phyloP scores from a whole-genome alignment of 208 protist genomes.

The Crithidia fasciculata region DNA sequence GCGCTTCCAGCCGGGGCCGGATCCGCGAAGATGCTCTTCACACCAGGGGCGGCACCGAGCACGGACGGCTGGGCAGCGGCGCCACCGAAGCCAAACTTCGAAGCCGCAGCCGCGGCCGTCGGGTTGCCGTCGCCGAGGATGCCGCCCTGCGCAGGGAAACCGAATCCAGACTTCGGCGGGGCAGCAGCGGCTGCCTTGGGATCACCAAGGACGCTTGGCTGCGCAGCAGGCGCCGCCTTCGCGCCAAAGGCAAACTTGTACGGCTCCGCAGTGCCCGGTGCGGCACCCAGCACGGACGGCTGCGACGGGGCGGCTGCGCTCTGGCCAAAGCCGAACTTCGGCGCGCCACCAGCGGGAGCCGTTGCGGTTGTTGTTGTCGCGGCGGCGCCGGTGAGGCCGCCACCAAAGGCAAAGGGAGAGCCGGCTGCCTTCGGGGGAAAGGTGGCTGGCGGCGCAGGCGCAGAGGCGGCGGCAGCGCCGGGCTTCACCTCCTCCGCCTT shows the following conservation, averaged over 20 bases:
- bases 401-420: constrained; percentile 12
- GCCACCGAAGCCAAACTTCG: constrained; percentile 2
- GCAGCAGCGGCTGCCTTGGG: not conserved
- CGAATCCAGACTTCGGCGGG: too few species aligned
- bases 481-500: constrained; percentile 5
- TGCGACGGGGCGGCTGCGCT: not conserved
- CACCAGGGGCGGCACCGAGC: not conserved
- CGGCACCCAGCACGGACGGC: constrained; percentile 5
- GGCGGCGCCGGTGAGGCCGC: not conserved
- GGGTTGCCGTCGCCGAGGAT: not conserved
- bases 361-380: too few species aligned
- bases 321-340: constrained; percentile 17
- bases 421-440: constrained; percentile 4
- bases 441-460: constrained; percentile 6
- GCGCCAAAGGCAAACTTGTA: constrained; percentile 21
- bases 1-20: constrained; percentile 10
- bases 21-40: constrained; percentile 11
- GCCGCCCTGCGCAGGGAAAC: too few species aligned
- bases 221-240: not conserved
- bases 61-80: constrained; percentile 1
- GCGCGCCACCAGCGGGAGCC: not conserved
- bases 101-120: not conserved
- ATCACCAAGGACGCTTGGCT: not conserved
- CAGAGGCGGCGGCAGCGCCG: not conserved
- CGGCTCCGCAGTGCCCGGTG: not conserved